Base-by-base conservation (phyloP, 2,329 filamentous ascomycete species). In the Hymenoscyphus occultus region DNA sequence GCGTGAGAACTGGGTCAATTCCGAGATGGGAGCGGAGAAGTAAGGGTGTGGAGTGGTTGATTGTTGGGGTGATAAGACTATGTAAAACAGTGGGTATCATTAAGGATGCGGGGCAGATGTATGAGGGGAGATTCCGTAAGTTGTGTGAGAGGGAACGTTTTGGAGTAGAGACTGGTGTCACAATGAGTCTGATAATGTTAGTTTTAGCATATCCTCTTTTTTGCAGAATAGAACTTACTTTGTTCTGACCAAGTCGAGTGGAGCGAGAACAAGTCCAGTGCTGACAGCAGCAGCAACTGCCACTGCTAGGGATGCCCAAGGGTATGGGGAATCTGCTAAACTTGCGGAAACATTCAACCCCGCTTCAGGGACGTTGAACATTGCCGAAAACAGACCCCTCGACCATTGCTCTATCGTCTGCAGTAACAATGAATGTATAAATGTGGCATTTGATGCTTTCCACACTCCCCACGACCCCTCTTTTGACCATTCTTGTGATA, bases 381-480 rank as follows among this genome's bases (percentile, higher is more conserved):
- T 83, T 1, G 95, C 94, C 56, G 92, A 92, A n/a, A 98, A 83
- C 61, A 97, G 84, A 73, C 92, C 95, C 72, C 93, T 86, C 10
- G 93, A 91, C 88, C 96, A 99, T 71, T 92, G 93, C 76, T 98
- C 95, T 39, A 97, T 80, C 7, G 96, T 89, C 12, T 92, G 92
- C 68, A 93, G 86, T 19, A 98, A 83, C 58, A 97, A 86, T 0
- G 89, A 91, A 78, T 98, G 97, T 60, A 98, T 82, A 74, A 98
- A 99, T 1, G 93, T 96, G 14, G 91, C 87, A 75, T 98, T 98
- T 45, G 93, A 92, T 9, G 90, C 88, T 77, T 97, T 97, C 93
- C 94, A 99, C 5, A 97, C 88, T 4, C 95, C 95, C 83, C 93
- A 93, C 0, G 89, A 89, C 42, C 93, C 92, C 75, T 96, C 94